Conservation (phyloP, 148 eudicot genomes). For the Vaccinium myrtillus region DNA sequence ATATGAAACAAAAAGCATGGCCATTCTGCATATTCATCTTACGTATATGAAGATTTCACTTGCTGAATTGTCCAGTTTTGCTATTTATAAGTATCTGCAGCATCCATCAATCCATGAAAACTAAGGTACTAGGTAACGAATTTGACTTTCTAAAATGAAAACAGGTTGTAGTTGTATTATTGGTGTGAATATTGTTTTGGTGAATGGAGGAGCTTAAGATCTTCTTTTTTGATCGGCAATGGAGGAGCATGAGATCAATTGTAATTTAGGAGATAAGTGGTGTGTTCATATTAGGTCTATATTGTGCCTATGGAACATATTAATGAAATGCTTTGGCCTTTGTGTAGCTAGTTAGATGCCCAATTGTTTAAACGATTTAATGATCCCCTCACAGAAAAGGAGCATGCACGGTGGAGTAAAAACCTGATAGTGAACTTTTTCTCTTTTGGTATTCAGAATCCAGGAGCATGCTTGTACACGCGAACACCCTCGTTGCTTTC, state of each 20-base stretch:
- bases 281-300: not conserved
- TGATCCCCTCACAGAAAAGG: not conserved
- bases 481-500: slow-evolving; percentile 56
- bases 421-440: not conserved
- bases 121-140: not conserved
- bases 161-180: not conserved
- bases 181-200: not conserved
- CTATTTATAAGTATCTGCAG: slow-evolving; percentile 8
- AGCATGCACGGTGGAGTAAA: not conserved
- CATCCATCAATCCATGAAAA: not conserved
- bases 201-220: not conserved
- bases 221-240: not conserved
- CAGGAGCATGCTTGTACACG: slow-evolving; percentile 93
- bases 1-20: not conserved
- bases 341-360: not conserved
- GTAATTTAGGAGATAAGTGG: not conserved
- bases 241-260: not conserved
- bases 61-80: not conserved
- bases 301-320: not conserved
- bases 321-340: not conserved
- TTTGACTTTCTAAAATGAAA: not conserved
- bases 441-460: slow-evolving; percentile 51
- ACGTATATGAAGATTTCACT: not conserved
- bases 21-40: not conserved
- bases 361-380: not conserved